Evolutionary conservation across 1,284 basidiomycete species (phyloP), one percentile per base, ranked within the genome.

Genomic region (Heliocybe sulcata): DNA sequence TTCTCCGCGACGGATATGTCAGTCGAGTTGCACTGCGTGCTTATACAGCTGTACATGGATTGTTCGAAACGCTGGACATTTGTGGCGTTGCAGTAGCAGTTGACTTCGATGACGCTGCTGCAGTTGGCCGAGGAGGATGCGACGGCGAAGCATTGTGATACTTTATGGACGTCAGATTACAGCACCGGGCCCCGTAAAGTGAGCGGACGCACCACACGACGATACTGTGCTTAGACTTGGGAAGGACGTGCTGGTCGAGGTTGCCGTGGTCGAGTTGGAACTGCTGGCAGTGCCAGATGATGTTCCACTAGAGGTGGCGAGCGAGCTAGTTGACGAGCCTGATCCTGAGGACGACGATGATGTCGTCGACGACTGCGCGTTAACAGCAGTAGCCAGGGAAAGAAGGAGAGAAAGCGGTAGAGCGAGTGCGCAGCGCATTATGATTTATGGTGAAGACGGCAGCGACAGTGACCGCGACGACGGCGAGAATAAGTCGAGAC

Each of bases 171-270:
- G 20, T 53, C 12, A 50, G 19, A 38, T 12, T 22, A 49, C n/a
- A n/a, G n/a, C n/a, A n/a, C n/a, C n/a, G n/a, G n/a, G n/a, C n/a
- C n/a, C n/a, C n/a, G n/a, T n/a, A n/a, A n/a, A n/a, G n/a, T 26
- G 49, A 26, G 48, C 22, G n/a, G 29, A 58, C 64, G 53, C 29
- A 68, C 67, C 66, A 45, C 67, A 69, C 14, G 60, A 33, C 16
- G 67, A 67, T 25, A 63, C 60, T n/a, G 63, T 63, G 45, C 61
- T 64, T 51, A 69, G 53, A 51, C 63, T 66, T 2, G 67, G 67
- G 55, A 60, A 56, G 2, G 67, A 60, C 3, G 63, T 64, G 29
- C 62, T 63, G 16, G 66, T 67, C 12, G 62, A 16, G 4, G 61
- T 63, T 23, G 60, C 56, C 22, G 49, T 59, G 38, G 38, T 42